Evolutionary conservation across 805 yeast genomes (phyloP).

Genomic region (Wickerhamiella occidentalis): DNA sequence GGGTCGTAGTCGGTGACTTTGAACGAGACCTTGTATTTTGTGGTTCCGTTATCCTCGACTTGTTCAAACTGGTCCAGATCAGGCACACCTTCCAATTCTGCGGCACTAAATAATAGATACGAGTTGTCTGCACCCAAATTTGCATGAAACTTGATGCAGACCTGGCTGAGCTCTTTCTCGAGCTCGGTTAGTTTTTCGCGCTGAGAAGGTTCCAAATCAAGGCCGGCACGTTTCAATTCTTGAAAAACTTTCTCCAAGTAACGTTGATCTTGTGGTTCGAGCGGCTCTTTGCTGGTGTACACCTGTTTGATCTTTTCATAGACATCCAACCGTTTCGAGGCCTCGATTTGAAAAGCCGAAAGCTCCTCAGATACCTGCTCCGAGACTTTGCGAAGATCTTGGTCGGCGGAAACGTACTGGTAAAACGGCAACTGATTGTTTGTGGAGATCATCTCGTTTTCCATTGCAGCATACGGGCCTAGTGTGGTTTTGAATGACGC

Average conservation of each 20-base stretch:
- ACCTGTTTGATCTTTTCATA: slow-evolving; percentile 46
- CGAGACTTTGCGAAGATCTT: slow-evolving; percentile 61
- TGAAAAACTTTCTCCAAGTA: slow-evolving; percentile 45
- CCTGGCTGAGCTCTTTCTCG: slow-evolving; percentile 45
- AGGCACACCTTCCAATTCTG: slow-evolving; percentile 67
- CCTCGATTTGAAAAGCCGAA: slow-evolving; percentile 48
- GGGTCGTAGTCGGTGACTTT: slow-evolving; percentile 75
- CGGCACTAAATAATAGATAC: slow-evolving; percentile 43
- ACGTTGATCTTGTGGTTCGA: slow-evolving; percentile 45
- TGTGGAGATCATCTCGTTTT: slow-evolving; percentile 37
- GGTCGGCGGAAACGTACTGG: slow-evolving; percentile 56
- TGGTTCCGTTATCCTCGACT: slow-evolving; percentile 27
- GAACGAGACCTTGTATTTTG: slow-evolving; percentile 51
- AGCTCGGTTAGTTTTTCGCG: slow-evolving; percentile 47
- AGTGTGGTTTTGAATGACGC: slow-evolving; percentile 4
- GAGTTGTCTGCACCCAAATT: slow-evolving; percentile 64
- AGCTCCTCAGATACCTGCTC: slow-evolving; percentile 47
- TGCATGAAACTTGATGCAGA: slow-evolving; percentile 46
- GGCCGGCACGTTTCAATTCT: slow-evolving; percentile 55
- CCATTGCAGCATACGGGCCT: slow-evolving; percentile 24
- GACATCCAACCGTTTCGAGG: slow-evolving; percentile 53
- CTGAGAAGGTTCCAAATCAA: slow-evolving; percentile 43
- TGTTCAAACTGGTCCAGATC: slow-evolving; percentile 45
- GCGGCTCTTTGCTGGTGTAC: slow-evolving; percentile 28
- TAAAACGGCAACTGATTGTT: slow-evolving; percentile 50